Base-by-base conservation (phyloP, 306 rosid species). In the Coriaria nepalensis region DNA sequence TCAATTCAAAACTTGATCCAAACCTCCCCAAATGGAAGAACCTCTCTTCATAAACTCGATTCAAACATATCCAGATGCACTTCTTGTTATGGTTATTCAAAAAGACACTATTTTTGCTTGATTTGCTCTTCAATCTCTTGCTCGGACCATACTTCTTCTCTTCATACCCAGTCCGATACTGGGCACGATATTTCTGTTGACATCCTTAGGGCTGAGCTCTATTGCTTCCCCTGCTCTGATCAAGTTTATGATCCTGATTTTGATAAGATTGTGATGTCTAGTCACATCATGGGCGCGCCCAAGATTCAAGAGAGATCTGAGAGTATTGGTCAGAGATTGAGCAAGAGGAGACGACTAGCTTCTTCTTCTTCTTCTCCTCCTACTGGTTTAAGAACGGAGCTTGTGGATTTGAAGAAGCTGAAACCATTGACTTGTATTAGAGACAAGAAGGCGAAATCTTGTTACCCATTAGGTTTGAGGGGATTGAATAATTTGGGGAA, bases 211-310 rank as follows among this genome's bases (percentile, higher is more conserved):
- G 85, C 81, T n/a, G 94, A 87, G 78, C 87, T 87, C 49, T 80
- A 59, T 57, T 87, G 96, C 68, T 74, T 68, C 33, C 48, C 64
- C 39, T 87, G 96, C 73, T 32, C 74, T 47, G 96, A 87, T 76
- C 96, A 87, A 71, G 55, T 83, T 40, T 87, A 83, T 49, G 96
- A 87, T 61, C 86, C 93, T 35, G 93, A 87, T 72, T 87, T 83
- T 55, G 96, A 87, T 60, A 75, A 67, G 62, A 53, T 50, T 54
- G 93, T 87, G 59, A 75, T 87, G 94, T 59, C 73, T 50, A 83
- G 80, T 45, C 83, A 76, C 73, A 72, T 69, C 53, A 12, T 64
- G 60, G 76, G 38, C 46, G 32, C 61, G 41, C 61, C 69, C 4
- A 10, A 10, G 39, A 64, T 15, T 44, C 59, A 47, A 37, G 40